Conservation (phyloP, 371 early-diverging fungal species). For the Mortierella sp. region DNA sequence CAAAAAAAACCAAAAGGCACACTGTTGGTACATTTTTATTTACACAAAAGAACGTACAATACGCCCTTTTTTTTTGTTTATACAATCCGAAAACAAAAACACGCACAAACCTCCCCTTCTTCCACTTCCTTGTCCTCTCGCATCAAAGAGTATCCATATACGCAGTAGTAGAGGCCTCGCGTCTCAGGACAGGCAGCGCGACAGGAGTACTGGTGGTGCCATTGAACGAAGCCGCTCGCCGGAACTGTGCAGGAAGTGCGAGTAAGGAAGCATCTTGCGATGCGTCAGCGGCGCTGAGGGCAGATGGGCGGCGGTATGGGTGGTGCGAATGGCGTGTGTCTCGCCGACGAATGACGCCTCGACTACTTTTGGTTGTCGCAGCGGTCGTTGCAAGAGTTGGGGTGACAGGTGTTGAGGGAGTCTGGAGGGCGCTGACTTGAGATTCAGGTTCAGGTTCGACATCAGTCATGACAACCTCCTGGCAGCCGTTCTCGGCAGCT, state of each 20-base stretch:
- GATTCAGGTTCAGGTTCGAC: background rate
- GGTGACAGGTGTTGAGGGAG: background rate
- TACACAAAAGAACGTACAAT: background rate
- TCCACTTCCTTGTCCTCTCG: background rate
- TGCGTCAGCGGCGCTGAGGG: background rate
- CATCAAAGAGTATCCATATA: background rate
- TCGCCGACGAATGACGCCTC: background rate
- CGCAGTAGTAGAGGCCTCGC: background rate
- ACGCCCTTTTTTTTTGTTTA: background rate
- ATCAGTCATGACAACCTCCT: background rate
- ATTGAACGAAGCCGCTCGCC: background rate
- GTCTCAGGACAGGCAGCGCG: background rate
- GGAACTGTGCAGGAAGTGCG: background rate
- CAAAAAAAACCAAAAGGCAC: background rate
- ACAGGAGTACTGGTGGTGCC: background rate
- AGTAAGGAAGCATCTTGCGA: background rate
- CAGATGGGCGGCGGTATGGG: background rate
- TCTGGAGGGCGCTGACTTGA: no score
- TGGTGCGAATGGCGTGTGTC: background rate
- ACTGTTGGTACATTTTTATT: slow-evolving; percentile 5
- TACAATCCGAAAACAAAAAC: background rate
- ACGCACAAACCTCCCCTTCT: background rate
- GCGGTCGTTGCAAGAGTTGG: background rate
- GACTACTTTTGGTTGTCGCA: background rate
- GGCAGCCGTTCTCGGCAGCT: background rate